Evolutionary conservation across 2,329 filamentous ascomycete genomes (phyloP).

Genomic region (Trichophyton simii): DNA sequence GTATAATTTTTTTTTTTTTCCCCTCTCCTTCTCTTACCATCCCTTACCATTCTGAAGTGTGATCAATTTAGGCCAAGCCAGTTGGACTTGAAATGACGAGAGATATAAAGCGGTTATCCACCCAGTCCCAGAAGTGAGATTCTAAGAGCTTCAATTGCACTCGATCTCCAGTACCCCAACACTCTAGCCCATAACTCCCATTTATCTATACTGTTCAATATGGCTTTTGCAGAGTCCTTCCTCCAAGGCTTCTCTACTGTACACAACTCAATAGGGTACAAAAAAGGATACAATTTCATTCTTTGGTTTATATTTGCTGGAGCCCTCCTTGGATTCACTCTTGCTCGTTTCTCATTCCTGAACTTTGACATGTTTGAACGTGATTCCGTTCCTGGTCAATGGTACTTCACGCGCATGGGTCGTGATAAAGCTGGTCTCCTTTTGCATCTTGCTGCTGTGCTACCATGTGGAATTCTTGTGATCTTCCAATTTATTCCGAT

Average conservation of each 20-base stretch:
- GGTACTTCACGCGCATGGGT: slow-evolving; percentile 28
- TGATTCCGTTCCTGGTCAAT: slow-evolving; percentile 31
- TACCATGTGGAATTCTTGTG: slow-evolving; percentile 29
- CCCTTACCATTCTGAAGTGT: not conserved
- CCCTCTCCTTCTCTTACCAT: no score
- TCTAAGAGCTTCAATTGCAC: not conserved
- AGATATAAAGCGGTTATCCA: not conserved
- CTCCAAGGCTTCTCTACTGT: not conserved
- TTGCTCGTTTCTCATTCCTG: slow-evolving; percentile 40
- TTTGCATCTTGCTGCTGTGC: slow-evolving; percentile 28
- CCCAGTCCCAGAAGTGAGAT: not conserved
- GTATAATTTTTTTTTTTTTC: not conserved
- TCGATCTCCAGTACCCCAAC: not conserved
- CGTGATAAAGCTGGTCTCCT: slow-evolving; percentile 29
- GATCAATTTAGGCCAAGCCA: not conserved
- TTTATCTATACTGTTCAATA: not conserved
- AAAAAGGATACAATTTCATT: slow-evolving; percentile 8
- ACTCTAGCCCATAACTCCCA: not conserved
- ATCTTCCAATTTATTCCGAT: slow-evolving; percentile 33
- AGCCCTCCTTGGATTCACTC: slow-evolving; percentile 36
- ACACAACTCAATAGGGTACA: slow-evolving; percentile 3
- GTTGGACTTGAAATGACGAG: not conserved
- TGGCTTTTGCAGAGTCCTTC: not conserved
- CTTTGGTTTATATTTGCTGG: slow-evolving; percentile 33
- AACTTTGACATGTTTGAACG: slow-evolving; percentile 5